Conservation (phyloP, 768 basidiomycete species). For the Thelephora aurantiotincta region DNA sequence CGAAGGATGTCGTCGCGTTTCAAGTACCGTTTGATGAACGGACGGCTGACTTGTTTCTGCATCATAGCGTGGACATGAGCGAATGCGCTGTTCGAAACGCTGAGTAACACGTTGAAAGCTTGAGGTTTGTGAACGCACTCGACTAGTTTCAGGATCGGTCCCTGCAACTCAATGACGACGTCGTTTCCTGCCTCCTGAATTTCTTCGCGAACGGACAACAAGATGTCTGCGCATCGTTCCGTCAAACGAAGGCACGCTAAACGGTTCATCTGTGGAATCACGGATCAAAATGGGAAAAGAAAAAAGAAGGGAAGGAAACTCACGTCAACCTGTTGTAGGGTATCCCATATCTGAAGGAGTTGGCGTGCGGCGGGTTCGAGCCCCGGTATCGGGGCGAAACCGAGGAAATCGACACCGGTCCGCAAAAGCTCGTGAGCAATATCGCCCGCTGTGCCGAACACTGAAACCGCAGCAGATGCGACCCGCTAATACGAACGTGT, state of each 20-base stretch:
- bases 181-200: conserved; percentile 41
- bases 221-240: conserved; percentile 55
- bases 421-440: conserved; percentile 31
- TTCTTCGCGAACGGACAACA: conserved; percentile 50
- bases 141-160: conserved; percentile 36
- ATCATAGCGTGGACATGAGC: conserved; percentile 33
- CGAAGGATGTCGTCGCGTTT: conserved; percentile 54
- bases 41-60: conserved; percentile 42
- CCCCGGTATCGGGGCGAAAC: conserved; percentile 43
- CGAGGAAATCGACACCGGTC: conserved; percentile 26
- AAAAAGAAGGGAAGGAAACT: conserved; percentile 12
- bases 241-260: conserved; percentile 57
- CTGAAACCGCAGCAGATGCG: conserved; percentile 18
- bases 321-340: conserved; percentile 47
- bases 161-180: conserved; percentile 32
- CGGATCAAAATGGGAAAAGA: not conserved
- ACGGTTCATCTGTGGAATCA: conserved; percentile 40
- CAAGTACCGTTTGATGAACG: conserved; percentile 69
- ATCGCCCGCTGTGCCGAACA: conserved; percentile 26
- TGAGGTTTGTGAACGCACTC: conserved; percentile 24
- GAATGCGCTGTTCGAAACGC: conserved; percentile 23
- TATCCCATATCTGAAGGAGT: conserved; percentile 51
- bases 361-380: conserved; percentile 35
- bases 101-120: not conserved
- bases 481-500: conserved; percentile 16